phyloP scores from a whole-genome alignment of 805 yeast genomes.

The Hanseniaspora taiwanica region DNA sequence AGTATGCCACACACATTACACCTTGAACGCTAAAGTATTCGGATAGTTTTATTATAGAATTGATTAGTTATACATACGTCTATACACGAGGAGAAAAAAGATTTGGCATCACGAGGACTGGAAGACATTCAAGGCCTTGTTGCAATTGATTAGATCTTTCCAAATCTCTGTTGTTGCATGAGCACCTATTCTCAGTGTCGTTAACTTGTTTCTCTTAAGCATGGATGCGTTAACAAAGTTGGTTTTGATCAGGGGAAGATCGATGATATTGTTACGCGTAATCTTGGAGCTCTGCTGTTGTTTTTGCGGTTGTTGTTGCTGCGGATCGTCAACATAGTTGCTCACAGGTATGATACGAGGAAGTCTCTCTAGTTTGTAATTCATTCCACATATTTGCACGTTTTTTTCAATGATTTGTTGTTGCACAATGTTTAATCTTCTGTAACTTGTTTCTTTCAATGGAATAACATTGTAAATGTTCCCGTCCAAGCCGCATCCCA shows the following conservation, averaged over 20 bases:
- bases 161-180: constrained; percentile 1
- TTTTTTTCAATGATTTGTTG: constrained; percentile 78
- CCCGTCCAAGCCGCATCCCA: constrained; percentile 74
- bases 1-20: too few species aligned
- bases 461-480: constrained; percentile 65
- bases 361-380: constrained; percentile 47
- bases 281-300: too few species aligned
- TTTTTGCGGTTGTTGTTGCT: neutral
- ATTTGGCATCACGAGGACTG: neutral
- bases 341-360: neutral
- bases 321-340: neutral
- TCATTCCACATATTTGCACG: constrained; percentile 61
- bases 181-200: neutral
- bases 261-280: neutral
- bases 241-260: neutral
- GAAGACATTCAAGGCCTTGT: neutral
- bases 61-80: too few species aligned
- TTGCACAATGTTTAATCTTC: constrained; percentile 73
- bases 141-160: neutral
- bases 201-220: neutral
- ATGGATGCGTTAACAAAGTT: neutral
- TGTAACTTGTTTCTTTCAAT: constrained; percentile 56
- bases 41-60: too few species aligned
- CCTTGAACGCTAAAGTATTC: too few species aligned
- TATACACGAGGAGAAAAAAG: too few species aligned